These are phyloP conservation scores for Prunus mongolica DNA, from an alignment of 306 rosid genomes.

Conservation along the genomic window DNA sequence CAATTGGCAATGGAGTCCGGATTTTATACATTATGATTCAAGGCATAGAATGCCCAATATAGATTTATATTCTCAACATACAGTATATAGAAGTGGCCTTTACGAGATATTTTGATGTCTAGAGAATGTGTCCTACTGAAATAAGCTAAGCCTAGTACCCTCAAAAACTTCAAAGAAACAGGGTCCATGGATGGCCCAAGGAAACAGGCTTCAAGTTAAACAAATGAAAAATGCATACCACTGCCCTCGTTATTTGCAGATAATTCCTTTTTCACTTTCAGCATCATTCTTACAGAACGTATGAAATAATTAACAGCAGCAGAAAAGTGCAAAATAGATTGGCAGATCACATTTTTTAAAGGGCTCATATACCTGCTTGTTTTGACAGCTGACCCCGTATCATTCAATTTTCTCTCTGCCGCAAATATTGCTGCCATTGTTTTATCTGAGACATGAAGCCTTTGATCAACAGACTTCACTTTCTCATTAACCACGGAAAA, in stretches of 20 bases:
- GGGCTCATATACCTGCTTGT: constrained; percentile 68
- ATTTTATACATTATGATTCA: neutral
- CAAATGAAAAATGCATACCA: neutral
- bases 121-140: neutral
- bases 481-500: constrained; percentile 82
- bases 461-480: constrained; percentile 84
- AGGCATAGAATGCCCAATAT: neutral
- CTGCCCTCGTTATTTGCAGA: neutral
- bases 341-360: neutral
- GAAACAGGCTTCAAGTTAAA: neutral
- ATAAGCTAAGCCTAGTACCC: neutral
- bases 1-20: neutral
- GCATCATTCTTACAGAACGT: neutral
- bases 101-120: neutral
- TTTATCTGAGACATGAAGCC: constrained; percentile 85
- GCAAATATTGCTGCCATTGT: constrained; percentile 91
- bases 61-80: neutral
- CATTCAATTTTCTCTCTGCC: constrained; percentile 80
- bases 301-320: neutral
- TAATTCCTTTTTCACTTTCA: neutral
- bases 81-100: neutral
- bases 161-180: neutral
- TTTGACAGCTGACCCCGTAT: constrained; percentile 93
- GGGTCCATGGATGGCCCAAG: neutral
- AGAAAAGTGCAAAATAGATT: neutral